phyloP scores from a whole-genome alignment of 495 filamentous ascomycete genomes.

The Patellaria atrata region DNA sequence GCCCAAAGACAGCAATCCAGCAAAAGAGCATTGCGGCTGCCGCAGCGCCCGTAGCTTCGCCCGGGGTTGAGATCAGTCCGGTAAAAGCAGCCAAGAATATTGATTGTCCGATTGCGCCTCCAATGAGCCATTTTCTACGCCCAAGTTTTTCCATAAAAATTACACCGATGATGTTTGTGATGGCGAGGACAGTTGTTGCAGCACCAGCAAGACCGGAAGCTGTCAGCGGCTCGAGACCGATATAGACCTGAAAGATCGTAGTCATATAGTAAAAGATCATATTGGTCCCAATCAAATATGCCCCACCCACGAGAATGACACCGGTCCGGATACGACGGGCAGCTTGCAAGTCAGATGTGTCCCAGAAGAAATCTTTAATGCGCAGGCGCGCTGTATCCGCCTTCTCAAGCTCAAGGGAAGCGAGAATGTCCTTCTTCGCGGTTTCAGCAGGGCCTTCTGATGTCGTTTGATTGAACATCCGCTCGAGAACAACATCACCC shows the following conservation, averaged over 20 bases:
- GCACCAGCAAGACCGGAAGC: constrained; percentile 12
- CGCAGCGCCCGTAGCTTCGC: constrained; percentile 14
- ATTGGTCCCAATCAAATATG: constrained; percentile 16
- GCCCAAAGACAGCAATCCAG: constrained; percentile 9
- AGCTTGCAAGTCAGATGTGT: constrained; percentile 10
- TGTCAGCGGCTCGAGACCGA: constrained; percentile 7
- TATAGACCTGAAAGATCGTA: constrained; percentile 16
- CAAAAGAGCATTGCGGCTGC: constrained; percentile 11
- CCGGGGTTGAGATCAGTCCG: constrained; percentile 9
- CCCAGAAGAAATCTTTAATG: constrained; percentile 13
- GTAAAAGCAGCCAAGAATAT: constrained; percentile 16
- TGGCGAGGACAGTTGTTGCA: constrained; percentile 6
- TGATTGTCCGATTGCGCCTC: constrained; percentile 17
- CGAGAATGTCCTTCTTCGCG: constrained; percentile 5
- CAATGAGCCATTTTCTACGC: constrained; percentile 17
- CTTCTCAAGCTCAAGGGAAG: constrained; percentile 3
- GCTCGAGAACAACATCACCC: constrained; percentile 4
- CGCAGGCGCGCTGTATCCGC: constrained; percentile 3
- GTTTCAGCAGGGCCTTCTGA: not conserved
- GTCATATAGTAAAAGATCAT: constrained; percentile 16
- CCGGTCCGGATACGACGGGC: constrained; percentile 15
- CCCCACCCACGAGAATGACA: constrained; percentile 11
- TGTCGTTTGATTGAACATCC: constrained; percentile 2
- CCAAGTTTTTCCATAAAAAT: constrained; percentile 17
- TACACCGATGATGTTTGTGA: constrained; percentile 7